Conservation (phyloP, 2,329 filamentous ascomycete genomes). For the Chrysosporium keratinophilum region DNA sequence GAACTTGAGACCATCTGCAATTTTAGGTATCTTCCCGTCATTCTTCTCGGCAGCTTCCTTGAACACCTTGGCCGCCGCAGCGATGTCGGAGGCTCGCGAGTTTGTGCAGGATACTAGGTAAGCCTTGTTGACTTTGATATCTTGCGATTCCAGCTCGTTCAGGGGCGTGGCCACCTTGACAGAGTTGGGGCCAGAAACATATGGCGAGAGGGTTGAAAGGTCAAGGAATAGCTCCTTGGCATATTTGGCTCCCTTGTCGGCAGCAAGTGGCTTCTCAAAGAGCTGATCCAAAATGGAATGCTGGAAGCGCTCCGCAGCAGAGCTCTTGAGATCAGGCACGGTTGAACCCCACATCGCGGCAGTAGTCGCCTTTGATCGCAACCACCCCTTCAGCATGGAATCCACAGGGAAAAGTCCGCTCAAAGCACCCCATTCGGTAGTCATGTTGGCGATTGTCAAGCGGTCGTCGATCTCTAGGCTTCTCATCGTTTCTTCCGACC, state of each 20-base stretch:
- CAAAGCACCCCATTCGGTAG: constrained; percentile 68
- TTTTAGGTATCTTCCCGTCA: constrained; percentile 54
- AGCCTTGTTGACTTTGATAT: constrained; percentile 71
- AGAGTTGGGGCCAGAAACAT: constrained; percentile 78
- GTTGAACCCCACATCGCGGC: constrained; percentile 44
- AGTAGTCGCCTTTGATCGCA: constrained; percentile 63
- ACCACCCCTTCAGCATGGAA: constrained; percentile 57
- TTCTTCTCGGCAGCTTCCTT: constrained; percentile 57
- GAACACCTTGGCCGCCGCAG: constrained; percentile 75
- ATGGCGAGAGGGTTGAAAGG: constrained; percentile 72
- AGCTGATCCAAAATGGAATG: constrained; percentile 65
- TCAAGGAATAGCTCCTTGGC: constrained; percentile 75
- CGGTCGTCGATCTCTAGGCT: constrained; percentile 61
- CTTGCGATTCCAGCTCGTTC: constrained; percentile 56
- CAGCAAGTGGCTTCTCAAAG: constrained; percentile 52
- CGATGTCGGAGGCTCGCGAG: constrained; percentile 67
- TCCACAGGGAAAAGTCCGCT: constrained; percentile 75
- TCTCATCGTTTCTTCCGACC: constrained; percentile 63
- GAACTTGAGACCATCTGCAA: constrained; percentile 66
- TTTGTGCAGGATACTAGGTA: constrained; percentile 92
- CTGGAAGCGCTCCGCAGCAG: constrained; percentile 52
- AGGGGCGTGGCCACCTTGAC: constrained; percentile 80
- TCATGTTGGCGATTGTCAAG: constrained; percentile 64
- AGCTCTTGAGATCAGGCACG: constrained; percentile 36
- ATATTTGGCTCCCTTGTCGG: constrained; percentile 69